phyloP scores from a whole-genome alignment of 495 filamentous ascomycete species.

The Friedmanniomyces endolithicus region DNA sequence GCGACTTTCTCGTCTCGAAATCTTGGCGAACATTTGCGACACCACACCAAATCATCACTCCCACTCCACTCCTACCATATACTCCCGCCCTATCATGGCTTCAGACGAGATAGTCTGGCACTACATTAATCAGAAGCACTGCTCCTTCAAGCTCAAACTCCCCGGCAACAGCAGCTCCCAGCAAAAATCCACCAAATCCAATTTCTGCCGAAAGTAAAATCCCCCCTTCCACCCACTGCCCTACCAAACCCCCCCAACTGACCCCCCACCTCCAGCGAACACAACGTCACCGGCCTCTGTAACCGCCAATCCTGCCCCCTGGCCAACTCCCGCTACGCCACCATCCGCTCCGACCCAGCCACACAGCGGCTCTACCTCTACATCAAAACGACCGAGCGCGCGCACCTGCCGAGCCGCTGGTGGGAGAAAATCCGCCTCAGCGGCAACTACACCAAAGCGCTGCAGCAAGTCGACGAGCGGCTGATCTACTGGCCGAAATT shows the following conservation, averaged over 20 bases:
- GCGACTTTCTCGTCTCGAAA: background rate
- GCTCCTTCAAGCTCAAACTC: conserved; percentile 84
- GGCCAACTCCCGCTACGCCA: conserved; percentile 92
- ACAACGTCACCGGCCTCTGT: conserved; percentile 90
- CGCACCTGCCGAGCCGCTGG: conserved; percentile 80
- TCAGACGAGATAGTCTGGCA: conserved; percentile 98
- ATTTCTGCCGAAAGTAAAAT: conserved; percentile 67
- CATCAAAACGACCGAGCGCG: conserved; percentile 89
- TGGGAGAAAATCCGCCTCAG: conserved; percentile 93
- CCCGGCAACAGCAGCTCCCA: conserved; percentile 13
- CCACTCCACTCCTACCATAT: background rate
- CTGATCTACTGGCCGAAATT: conserved; percentile 97
- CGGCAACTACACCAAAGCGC: conserved; percentile 75
- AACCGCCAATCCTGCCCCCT: conserved; percentile 90
- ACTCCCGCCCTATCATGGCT: conserved; percentile 39
- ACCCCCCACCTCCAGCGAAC: conserved; percentile 39
- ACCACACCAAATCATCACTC: background rate
- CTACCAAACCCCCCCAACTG: too few relatives aligned
- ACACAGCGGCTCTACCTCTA: conserved; percentile 86
- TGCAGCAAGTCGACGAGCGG: conserved; percentile 75
- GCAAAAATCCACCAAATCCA: conserved; percentile 75
- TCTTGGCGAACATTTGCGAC: background rate
- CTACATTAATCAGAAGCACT: conserved; percentile 91
- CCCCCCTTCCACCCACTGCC: background rate
- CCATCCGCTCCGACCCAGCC: conserved; percentile 68